Evolutionary conservation across 2,329 filamentous ascomycete genomes (phyloP).

Genomic region (Camillea tinctor): DNA sequence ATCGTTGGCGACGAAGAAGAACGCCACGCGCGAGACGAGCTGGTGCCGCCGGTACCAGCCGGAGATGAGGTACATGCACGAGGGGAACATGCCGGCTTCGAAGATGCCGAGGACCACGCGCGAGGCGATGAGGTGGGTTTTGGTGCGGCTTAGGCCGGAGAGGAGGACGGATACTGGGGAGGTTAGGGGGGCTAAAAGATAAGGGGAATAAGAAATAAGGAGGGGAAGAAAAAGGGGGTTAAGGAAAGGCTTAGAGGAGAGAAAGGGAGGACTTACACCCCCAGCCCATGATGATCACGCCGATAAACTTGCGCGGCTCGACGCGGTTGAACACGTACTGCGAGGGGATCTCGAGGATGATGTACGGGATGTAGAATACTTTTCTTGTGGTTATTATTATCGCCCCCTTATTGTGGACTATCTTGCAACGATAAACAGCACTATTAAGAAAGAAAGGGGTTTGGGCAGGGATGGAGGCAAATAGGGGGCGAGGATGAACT

Average conservation of each 20-base stretch:
- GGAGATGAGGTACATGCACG: too few species aligned
- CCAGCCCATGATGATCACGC: constrained; percentile 31
- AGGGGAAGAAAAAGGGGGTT: too few species aligned
- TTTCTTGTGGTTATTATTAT: too few species aligned
- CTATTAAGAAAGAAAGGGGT: constrained; percentile 3
- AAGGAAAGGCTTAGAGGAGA: too few species aligned
- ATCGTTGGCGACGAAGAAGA: constrained; percentile 26
- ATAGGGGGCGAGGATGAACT: too few species aligned
- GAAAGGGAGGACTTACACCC: constrained; percentile 17
- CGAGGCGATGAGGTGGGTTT: constrained; percentile 22
- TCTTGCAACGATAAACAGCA: too few species aligned
- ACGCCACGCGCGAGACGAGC: constrained; percentile 15
- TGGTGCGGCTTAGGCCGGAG: constrained; percentile 28
- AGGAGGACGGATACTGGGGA: constrained; percentile 23
- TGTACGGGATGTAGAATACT: constrained; percentile 34
- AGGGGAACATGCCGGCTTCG: too few species aligned
- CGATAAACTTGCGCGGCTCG: constrained; percentile 25
- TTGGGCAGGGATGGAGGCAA: too few species aligned
- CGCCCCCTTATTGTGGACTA: too few species aligned
- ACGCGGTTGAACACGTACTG: constrained; percentile 33
- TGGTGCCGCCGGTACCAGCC: too few species aligned
- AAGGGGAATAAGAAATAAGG: too few species aligned
- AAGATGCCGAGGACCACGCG: too few species aligned
- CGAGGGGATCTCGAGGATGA: constrained; percentile 31
- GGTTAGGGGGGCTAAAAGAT: neutral